Percentiles rank a stretch among this genome's conserved stretches.
phyloP scores from a whole-genome alignment of 345 rosid genomes.

The Aquilaria sinensis region DNA sequence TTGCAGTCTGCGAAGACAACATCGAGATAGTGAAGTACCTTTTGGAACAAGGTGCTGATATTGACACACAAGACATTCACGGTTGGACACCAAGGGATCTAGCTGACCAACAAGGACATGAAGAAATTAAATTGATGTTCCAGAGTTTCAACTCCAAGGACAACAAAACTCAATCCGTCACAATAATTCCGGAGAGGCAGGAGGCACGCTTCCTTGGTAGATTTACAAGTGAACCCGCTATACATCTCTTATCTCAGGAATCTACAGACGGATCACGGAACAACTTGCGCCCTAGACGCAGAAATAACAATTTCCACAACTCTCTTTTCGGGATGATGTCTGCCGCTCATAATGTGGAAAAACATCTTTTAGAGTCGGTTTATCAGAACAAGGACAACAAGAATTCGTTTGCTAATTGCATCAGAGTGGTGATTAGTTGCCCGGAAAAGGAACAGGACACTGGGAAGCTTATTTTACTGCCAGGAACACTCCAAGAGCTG shows the following conservation, averaged over 20 bases:
- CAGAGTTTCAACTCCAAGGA: constrained; percentile 14
- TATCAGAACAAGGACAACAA: constrained; percentile 11
- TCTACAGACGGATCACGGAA: constrained; percentile 41
- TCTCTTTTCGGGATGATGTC: constrained; percentile 76
- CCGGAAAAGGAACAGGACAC: constrained; percentile 38
- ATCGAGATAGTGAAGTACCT: constrained; percentile 62
- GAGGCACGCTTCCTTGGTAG: constrained; percentile 48
- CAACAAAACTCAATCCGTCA: constrained; percentile 28
- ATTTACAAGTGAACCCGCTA: constrained; percentile 66
- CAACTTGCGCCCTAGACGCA: constrained; percentile 45
- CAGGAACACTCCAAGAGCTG: constrained; percentile 51
- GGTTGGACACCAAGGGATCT: constrained; percentile 70
- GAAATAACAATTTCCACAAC: constrained; percentile 56
- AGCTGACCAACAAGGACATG: constrained; percentile 87
- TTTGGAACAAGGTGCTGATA: constrained; percentile 54
- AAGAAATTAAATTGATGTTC: constrained; percentile 56
- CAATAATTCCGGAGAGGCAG: constrained; percentile 43
- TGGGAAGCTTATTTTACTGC: constrained; percentile 62
- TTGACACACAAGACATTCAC: constrained; percentile 50
- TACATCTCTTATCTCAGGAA: constrained; percentile 30
- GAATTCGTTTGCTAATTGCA: constrained; percentile 11
- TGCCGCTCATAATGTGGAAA: constrained; percentile 37
- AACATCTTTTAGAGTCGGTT: constrained; percentile 25
- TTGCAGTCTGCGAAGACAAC: constrained; percentile 75
- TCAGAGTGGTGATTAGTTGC: constrained; percentile 66